These are phyloP conservation scores for Penicillium glabrum DNA, from an alignment of 2,329 filamentous ascomycete genomes.

Conservation along the genomic window DNA sequence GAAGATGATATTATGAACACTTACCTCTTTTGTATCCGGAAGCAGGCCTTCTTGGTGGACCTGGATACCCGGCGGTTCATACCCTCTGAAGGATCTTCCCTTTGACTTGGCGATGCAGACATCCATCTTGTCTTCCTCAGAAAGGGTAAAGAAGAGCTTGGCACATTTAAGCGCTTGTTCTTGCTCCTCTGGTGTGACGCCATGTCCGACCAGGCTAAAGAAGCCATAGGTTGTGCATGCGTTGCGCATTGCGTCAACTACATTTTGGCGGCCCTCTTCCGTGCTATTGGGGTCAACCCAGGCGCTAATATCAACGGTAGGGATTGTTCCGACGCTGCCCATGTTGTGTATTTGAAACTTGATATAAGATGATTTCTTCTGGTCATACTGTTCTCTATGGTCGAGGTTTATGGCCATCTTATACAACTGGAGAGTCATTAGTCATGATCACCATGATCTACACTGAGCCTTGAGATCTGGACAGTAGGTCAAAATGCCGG, in stretches of 20 bases:
- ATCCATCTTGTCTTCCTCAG: conserved; percentile 19
- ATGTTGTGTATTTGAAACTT: neutral
- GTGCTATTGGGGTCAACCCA: neutral
- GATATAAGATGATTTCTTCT: no score
- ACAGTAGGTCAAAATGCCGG: neutral
- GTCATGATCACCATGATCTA: neutral
- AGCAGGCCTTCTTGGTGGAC: conserved; percentile 18
- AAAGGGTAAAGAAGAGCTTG: conserved; percentile 50
- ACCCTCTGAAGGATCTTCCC: conserved; percentile 22
- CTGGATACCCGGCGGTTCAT: conserved; percentile 21
- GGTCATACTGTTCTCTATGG: no score
- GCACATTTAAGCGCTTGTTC: conserved; percentile 41
- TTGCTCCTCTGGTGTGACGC: conserved; percentile 43
- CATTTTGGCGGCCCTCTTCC: neutral
- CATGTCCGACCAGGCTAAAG: conserved; percentile 53
- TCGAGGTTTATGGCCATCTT: neutral
- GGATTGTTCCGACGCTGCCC: neutral
- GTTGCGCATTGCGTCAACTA: conserved; percentile 39
- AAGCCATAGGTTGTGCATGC: conserved; percentile 52
- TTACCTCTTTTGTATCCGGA: conserved; percentile 28
- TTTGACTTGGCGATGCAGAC: conserved; percentile 23
- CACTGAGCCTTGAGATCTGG: no score
- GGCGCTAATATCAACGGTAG: neutral
- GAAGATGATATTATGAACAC: neutral
- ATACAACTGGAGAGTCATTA: neutral